Evolutionary conservation across 1,284 basidiomycete genomes (phyloP).

Genomic region (Porodaedalea pini): DNA sequence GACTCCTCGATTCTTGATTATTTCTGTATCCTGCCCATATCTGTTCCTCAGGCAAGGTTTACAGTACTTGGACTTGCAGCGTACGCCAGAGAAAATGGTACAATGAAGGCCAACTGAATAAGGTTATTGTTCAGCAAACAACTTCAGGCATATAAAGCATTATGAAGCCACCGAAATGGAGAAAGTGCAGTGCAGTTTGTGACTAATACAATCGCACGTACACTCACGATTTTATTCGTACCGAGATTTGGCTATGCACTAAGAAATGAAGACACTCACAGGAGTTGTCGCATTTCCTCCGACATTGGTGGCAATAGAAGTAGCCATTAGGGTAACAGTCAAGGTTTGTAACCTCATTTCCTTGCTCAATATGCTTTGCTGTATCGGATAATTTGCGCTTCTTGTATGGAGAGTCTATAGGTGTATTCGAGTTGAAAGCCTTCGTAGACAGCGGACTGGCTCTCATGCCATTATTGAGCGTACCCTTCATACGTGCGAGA

Average conservation of each 20-base stretch:
- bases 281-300: slow-evolving; percentile 21
- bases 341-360: slow-evolving; percentile 26
- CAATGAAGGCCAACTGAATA: slow-evolving; percentile 47
- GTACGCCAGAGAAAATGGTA: slow-evolving; percentile 37
- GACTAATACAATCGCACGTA: no score
- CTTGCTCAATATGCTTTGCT: slow-evolving; percentile 8
- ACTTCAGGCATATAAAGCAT: neutral
- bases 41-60: slow-evolving; percentile 60
- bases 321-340: slow-evolving; percentile 36
- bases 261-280: slow-evolving; percentile 2
- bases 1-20: slow-evolving; percentile 32
- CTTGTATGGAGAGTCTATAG: slow-evolving; percentile 12
- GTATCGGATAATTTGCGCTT: slow-evolving; percentile 15
- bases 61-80: slow-evolving; percentile 61
- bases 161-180: neutral
- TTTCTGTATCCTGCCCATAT: slow-evolving; percentile 52
- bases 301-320: slow-evolving; percentile 69
- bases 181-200: neutral
- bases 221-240: no score
- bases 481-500: slow-evolving; percentile 17
- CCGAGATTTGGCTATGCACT: neutral
- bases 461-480: neutral
- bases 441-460: slow-evolving; percentile 23
- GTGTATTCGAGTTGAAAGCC: slow-evolving; percentile 13
- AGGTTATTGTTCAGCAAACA: neutral